Conservation (phyloP, 106 monocot genomes). For the Dioscorea dumetorum region DNA sequence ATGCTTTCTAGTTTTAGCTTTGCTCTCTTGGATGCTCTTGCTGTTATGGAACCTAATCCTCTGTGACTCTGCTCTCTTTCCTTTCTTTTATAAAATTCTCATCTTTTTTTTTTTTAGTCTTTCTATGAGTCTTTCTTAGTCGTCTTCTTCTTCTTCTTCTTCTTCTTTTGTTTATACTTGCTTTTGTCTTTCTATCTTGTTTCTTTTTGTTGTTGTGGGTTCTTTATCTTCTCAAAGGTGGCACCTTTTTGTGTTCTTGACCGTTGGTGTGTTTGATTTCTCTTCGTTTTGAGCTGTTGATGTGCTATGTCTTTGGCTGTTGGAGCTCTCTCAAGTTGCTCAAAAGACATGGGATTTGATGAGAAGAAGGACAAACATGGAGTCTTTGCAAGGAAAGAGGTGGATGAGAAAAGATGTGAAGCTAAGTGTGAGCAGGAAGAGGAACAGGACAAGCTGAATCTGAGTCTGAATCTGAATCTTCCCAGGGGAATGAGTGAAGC, state of each 20-base stretch:
- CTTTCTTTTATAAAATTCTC: not conserved
- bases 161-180: not conserved
- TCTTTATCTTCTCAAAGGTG: not conserved
- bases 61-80: too few relatives aligned
- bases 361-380: conserved; percentile 30
- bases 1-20: not conserved
- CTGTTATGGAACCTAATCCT: not conserved
- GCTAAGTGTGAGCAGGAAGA: not conserved
- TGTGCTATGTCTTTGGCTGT: conserved; percentile 44
- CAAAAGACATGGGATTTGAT: conserved; percentile 42
- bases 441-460: conserved; percentile 2
- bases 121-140: not conserved
- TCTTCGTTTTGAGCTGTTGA: not conserved
- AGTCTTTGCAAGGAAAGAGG: not conserved
- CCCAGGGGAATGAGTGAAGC: conserved; percentile 36
- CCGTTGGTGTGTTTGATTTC: conserved; percentile 3
- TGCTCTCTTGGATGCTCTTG: not conserved
- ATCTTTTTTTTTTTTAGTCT: not conserved
- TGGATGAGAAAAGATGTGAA: conserved; percentile 8
- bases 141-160: not conserved
- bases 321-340: conserved; percentile 29
- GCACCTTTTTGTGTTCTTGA: not conserved
- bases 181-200: not conserved
- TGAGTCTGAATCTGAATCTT: conserved; percentile 8
- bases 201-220: not conserved